Base-by-base conservation (phyloP, 2,329 filamentous ascomycete genomes). In the Tolypocladium amazonense region DNA sequence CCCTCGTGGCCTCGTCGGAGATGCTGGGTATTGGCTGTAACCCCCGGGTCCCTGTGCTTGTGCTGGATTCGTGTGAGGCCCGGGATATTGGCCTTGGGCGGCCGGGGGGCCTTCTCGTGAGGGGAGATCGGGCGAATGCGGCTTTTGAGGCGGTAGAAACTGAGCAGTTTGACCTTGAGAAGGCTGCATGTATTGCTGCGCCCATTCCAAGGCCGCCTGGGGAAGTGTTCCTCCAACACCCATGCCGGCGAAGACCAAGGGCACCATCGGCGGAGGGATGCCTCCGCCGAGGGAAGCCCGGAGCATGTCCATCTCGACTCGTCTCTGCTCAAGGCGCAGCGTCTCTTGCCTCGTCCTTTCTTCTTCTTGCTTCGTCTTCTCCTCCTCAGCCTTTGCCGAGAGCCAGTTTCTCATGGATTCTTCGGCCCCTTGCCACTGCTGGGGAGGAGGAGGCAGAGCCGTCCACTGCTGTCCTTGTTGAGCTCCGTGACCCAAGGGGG, bases 321-420 rank as follows among this genome's bases (percentile, higher is more conserved):
- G 87, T 55, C 88, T 79, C 73, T 89, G 88, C 73, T 92, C 88
- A 38, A 91, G 73, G 33, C 85, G 85, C 52, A 89, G 73, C 38
- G 77, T 76, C 72, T 90, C 89, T 66, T 85, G 82, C 52, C 77
- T 77, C 27, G 82, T 84, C 66, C 81, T 87, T 72, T 91, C 88
- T 72, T 91, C 88, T 72, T 92, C 88, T 73, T 90, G 88, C 69
- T 77, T 86, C 62, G 85, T 81, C 68, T 80, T 84, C 68, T 92
- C 88, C 69, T 92, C 88, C 71, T 92, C 89, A 0, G 84, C 78
- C 71, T 87, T 90, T 58, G 88, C 85, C 59, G 82, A 74, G 27
- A 91, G 76, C 88, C 88, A 92, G 59, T 80, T 82, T 62, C 82
- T 84, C 85, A 89, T 88, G 3, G 85, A 81, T 43, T 90, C 88